Evolutionary conservation across 2,329 filamentous ascomycete genomes (phyloP).

Genomic region (Trichoderma harzianum): DNA sequence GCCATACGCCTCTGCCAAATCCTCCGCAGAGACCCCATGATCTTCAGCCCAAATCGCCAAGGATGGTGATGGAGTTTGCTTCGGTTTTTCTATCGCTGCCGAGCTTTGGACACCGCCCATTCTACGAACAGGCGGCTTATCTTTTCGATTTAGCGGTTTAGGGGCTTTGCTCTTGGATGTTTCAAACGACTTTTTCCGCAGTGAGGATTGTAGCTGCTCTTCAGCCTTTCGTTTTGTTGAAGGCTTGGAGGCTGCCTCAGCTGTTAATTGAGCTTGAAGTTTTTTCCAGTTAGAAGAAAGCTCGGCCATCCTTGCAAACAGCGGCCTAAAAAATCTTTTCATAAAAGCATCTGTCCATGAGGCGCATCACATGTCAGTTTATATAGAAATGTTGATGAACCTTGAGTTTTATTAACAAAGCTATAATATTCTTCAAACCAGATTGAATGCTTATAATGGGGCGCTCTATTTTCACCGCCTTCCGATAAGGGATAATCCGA

Average conservation of each 20-base stretch:
- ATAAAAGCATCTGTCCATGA: not conserved
- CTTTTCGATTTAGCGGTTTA: conserved; percentile 10
- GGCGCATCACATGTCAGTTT: not conserved
- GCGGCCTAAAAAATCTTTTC: not conserved
- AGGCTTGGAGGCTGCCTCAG: conserved; percentile 39
- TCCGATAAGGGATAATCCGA: not conserved
- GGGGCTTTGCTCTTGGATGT: conserved; percentile 7
- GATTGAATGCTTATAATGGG: not conserved
- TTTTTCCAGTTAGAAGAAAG: conserved; percentile 76
- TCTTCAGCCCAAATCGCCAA: conserved; percentile 60
- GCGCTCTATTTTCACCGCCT: conserved; percentile 5
- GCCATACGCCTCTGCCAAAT: conserved; percentile 60
- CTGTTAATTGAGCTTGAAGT: conserved; percentile 61
- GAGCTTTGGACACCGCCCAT: conserved; percentile 60
- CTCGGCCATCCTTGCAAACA: conserved; percentile 34
- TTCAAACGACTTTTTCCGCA: conserved; percentile 30
- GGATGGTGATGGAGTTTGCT: conserved; percentile 47
- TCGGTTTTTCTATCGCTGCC: conserved; percentile 37
- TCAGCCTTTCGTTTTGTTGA: conserved; percentile 43
- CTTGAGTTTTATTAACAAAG: not conserved
- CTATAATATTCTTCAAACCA: not conserved
- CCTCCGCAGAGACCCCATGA: conserved; percentile 58
- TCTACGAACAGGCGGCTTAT: conserved; percentile 10
- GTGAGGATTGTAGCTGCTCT: conserved; percentile 27
- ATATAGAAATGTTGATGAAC: not conserved